Evolutionary conservation across 495 filamentous ascomycete species (phyloP).

Genomic region (Hypoxylon crocopeplum): DNA sequence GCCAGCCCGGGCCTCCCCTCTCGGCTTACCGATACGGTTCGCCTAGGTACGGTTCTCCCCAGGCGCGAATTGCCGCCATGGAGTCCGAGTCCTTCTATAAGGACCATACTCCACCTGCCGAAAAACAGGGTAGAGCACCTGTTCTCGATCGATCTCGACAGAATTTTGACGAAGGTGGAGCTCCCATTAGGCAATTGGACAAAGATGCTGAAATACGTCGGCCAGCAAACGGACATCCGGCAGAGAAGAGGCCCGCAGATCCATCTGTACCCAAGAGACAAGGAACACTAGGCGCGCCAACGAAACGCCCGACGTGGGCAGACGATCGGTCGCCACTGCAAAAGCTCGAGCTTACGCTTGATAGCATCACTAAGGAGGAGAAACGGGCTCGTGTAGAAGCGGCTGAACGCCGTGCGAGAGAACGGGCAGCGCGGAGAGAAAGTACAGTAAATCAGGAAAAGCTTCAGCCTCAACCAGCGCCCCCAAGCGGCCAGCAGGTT

Average conservation of each 20-base stretch:
- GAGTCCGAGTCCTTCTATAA: conserved; percentile 49
- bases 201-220: conserved; percentile 27
- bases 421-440: conserved; percentile 50
- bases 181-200: conserved; percentile 15
- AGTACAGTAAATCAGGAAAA: conserved; percentile 33
- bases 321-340: conserved; percentile 87
- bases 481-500: conserved; percentile 22
- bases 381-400: conserved; percentile 82
- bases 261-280: conserved; percentile 33
- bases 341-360: conserved; percentile 84
- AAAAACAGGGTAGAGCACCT: conserved; percentile 39
- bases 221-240: conserved; percentile 24
- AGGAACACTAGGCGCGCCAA: conserved; percentile 30
- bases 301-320: conserved; percentile 63
- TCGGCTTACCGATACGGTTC: conserved; percentile 35
- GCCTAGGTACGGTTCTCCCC: conserved; percentile 21
- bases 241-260: conserved; percentile 18
- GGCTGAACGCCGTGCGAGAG: conserved; percentile 69
- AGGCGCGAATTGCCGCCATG: conserved; percentile 40
- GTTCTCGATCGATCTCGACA: conserved; percentile 43
- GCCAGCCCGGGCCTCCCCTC: conserved; percentile 28
- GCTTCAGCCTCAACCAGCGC: conserved; percentile 21
- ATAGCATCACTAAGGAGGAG: conserved; percentile 90
- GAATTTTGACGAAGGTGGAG: conserved; percentile 33
- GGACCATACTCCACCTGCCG: conserved; percentile 40